Base-by-base conservation (phyloP, 164 flowering plant species). In the Pachysandra terminalis region DNA sequence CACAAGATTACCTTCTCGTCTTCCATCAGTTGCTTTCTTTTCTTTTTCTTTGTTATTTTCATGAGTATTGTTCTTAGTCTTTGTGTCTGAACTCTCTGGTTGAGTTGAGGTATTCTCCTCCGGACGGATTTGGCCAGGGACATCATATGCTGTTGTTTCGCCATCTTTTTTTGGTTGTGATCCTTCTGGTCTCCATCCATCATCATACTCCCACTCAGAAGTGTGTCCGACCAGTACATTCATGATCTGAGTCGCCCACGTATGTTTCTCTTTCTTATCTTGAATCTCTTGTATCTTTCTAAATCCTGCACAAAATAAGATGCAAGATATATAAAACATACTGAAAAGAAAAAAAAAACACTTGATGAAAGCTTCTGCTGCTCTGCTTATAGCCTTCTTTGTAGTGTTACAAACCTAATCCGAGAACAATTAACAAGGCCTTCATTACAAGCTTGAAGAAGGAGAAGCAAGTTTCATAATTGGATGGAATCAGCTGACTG, bases 251-350 rank as follows among this genome's bases (percentile, higher is more conserved):
- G 56, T 23, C 14, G 80, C 55, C 80, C 79, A 75, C 24, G 15
- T 66, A 59, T 81, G 77, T 57, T 73, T 78, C 74, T 71, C 49
- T 63, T 81, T 81, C 70, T 68, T 76, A 22, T 66, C 61, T 45
- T 13, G 8, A 0, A 75, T 57, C 49, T 71, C 71, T 9, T 1
- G 21, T 61, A 75, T 63, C 23, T n/a, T 48, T 2, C 27, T n/a
- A 26, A 70, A 70, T 24, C 81, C 81, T 79, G 22, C 45, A 62
- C 51, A 32, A n/a, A n/a, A n/a, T n/a, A n/a, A n/a, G n/a, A n/a
- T n/a, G n/a, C n/a, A n/a, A n/a, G n/a, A n/a, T n/a, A n/a, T n/a
- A n/a, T n/a, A n/a, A n/a, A n/a, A n/a, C n/a, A n/a, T n/a, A n/a
- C n/a, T n/a, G n/a, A n/a, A n/a, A n/a, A n/a, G n/a, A n/a, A n/a